Evolutionary conservation across 106 monocot species (phyloP).

Genomic region (Hemerocallis citrina): DNA sequence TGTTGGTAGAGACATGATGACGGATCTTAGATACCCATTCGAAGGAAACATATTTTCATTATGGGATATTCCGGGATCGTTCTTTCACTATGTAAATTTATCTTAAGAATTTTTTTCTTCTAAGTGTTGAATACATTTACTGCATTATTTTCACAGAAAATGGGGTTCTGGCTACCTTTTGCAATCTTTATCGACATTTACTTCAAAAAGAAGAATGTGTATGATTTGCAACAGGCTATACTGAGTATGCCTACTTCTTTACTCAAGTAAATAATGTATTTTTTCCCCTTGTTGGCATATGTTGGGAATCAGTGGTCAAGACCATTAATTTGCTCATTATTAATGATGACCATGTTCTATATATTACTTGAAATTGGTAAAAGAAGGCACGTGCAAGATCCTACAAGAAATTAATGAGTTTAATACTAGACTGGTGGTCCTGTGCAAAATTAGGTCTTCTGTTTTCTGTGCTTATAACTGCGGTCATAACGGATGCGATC

Average conservation of each 20-base stretch:
- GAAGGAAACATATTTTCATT: slow-evolving; percentile 73
- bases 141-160: slow-evolving; percentile 26
- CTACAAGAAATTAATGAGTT: background rate
- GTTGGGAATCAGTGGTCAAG: too few species aligned
- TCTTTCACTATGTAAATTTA: background rate
- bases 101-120: background rate
- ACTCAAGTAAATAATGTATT: too few species aligned
- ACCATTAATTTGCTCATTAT: too few species aligned
- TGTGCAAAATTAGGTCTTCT: slow-evolving; percentile 82
- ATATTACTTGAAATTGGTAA: too few species aligned
- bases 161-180: slow-evolving; percentile 52
- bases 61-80: slow-evolving; percentile 84
- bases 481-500: slow-evolving; percentile 85
- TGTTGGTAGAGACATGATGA: slow-evolving; percentile 78
- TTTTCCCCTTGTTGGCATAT: too few species aligned
- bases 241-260: too few species aligned
- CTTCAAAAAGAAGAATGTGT: slow-evolving; percentile 67
- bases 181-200: slow-evolving; percentile 53
- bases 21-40: slow-evolving; percentile 65
- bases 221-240: slow-evolving; percentile 87
- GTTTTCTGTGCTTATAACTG: slow-evolving; percentile 89
- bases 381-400: too few species aligned
- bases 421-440: background rate
- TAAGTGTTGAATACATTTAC: background rate
- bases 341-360: too few species aligned